Evolutionary conservation across 2,329 filamentous ascomycete genomes (phyloP).

Genomic region (Trichophyton rubrum): DNA sequence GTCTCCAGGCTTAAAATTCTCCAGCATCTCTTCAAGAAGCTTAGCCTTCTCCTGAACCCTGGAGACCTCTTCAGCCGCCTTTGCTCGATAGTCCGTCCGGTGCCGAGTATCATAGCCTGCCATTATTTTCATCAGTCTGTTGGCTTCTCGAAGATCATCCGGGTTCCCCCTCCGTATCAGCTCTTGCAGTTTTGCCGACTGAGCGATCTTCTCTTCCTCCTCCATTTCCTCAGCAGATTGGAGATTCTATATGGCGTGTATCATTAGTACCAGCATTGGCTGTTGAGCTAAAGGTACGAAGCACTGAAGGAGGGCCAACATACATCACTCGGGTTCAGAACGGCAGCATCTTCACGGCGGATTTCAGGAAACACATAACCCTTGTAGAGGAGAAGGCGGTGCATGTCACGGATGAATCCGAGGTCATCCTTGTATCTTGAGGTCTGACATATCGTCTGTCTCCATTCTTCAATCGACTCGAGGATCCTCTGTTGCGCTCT

Average conservation of each 20-base stretch:
- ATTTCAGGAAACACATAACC: conserved; percentile 93
- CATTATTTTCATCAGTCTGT: conserved; percentile 98
- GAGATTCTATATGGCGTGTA: conserved; percentile 52
- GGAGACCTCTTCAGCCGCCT: conserved; percentile 86
- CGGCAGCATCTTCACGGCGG: conserved; percentile 83
- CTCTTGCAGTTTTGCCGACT: conserved; percentile 96
- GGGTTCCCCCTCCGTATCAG: conserved; percentile 84
- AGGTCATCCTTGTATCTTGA: conserved; percentile 95
- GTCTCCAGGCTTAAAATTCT: conserved; percentile 70
- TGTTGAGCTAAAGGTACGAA: conserved; percentile 6
- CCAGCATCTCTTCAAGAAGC: conserved; percentile 82
- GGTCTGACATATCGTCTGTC: conserved; percentile 94
- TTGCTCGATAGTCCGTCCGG: conserved; percentile 95
- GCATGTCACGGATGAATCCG: conserved; percentile 96
- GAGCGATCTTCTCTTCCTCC: conserved; percentile 83
- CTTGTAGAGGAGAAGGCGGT: conserved; percentile 87
- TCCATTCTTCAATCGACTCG: conserved; percentile 96
- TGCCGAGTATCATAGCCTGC: conserved; percentile 89
- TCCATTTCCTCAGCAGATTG: conserved; percentile 98
- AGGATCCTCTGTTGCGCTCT: conserved; percentile 86
- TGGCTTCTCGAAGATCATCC: conserved; percentile 90
- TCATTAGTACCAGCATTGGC: conserved; percentile 2
- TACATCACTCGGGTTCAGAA: conserved; percentile 93
- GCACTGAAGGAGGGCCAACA: conserved; percentile 26
- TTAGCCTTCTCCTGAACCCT: conserved; percentile 94